Base-by-base conservation (phyloP, 1,284 basidiomycete genomes). In the Ganoderma lingzhi region DNA sequence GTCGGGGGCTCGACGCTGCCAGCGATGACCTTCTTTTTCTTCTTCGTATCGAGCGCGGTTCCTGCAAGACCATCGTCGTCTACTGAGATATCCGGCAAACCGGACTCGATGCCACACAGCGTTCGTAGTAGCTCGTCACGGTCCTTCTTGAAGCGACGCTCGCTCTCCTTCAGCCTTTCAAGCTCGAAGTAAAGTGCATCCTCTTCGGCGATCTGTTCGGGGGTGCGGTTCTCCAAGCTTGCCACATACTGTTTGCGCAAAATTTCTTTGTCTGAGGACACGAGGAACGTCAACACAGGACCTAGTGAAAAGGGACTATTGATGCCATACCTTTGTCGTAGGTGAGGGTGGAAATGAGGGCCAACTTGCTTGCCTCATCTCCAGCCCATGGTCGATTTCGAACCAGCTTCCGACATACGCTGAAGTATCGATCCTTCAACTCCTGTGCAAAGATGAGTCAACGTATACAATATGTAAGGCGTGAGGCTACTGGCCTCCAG, bases 171-270 rank as follows among this genome's bases (percentile, higher is more conserved):
- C 63, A 99, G 87, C 14, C 96, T 90, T 77, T 97, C 96, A 63
- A 98, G 88, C 80, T 99, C 97, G 73, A 99, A 85, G 82, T 96
- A 99, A 0, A 99, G 86, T 4, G 96, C 95, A 76, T 99, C 97
- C 84, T 99, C 98, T 78, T 99, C 97, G 10, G 92, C 92, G 55
- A 98, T 91, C 81, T 99, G 96, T 65, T 94, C 91, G 0, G 92
- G 88, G 0, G 96, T 96, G 12, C 97, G 91, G 68, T 89, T 90
- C 80, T 97, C 95, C 15, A 99, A 88, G 70, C 92, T 93, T 2
- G 88, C 84, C 12, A 99, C 87, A 75, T 98, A 98, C 71, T 91
- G 90, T 81, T 97, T 99, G 68, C 98, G 92, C 72, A 92, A 93
- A 28, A 90, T 83, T 80, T 99, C 98, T 63, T 96, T 93, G 44